Conservation (phyloP, 1,284 basidiomycete species). For the Rugosomyces carneus region DNA sequence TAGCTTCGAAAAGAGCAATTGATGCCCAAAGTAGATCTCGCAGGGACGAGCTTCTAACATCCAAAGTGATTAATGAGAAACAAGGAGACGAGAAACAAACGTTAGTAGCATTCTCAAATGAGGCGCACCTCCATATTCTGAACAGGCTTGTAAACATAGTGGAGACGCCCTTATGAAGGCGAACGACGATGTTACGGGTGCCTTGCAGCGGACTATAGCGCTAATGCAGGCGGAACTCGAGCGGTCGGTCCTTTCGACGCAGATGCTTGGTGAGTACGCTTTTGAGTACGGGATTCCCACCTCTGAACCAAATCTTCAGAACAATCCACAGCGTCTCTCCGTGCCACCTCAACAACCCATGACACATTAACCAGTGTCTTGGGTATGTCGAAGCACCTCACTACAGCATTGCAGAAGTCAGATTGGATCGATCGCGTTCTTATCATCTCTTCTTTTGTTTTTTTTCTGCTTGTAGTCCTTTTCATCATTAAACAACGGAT, state of each 20-base stretch:
- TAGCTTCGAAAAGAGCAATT: conserved; percentile 66
- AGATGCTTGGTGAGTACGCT: conserved; percentile 67
- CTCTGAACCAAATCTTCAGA: conserved; percentile 40
- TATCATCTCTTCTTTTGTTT: conserved; percentile 68
- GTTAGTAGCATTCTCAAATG: conserved; percentile 31
- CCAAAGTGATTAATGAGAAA: conserved; percentile 42
- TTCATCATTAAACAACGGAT: conserved; percentile 86
- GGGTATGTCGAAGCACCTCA: conserved; percentile 73
- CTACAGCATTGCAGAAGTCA: conserved; percentile 80
- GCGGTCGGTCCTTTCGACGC: conserved; percentile 76
- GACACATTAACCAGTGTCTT: conserved; percentile 73
- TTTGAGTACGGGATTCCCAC: conserved; percentile 4
- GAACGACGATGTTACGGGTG: conserved; percentile 82
- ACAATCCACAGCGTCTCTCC: conserved; percentile 71
- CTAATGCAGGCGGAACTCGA: conserved; percentile 90
- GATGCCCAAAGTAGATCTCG: conserved; percentile 53
- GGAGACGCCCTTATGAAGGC: conserved; percentile 86
- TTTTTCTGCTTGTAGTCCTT: conserved; percentile 80
- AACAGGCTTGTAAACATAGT: conserved; percentile 27
- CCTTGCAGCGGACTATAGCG: conserved; percentile 75
- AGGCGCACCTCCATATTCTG: neutral
- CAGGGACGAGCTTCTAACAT: conserved; percentile 59
- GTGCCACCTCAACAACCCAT: conserved; percentile 72
- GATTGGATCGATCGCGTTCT: conserved; percentile 90
- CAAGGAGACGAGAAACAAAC: conserved; percentile 47